phyloP scores from a whole-genome alignment of 2,329 filamentous ascomycete genomes.

The Trichoderma simmonsii region DNA sequence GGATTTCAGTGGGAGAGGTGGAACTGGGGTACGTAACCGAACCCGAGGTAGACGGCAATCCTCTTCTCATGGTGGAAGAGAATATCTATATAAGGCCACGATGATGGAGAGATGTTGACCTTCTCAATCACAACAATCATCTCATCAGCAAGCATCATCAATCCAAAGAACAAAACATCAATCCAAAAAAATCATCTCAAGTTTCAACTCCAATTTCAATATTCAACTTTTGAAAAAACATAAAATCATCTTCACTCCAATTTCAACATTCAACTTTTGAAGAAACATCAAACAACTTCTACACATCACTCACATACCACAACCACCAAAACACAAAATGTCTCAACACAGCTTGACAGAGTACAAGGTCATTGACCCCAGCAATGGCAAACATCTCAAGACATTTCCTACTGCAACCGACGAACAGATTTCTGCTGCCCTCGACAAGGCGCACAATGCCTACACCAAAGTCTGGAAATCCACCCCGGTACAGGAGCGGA shows the following conservation, averaged over 20 bases:
- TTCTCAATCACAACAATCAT: not conserved
- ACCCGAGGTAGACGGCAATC: not conserved
- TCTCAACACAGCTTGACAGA: not conserved
- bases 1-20: not conserved
- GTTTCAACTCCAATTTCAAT: not conserved
- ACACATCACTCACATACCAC: not conserved
- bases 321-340: not conserved
- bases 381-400: not conserved
- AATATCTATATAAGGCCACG: not conserved
- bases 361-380: not conserved
- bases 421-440: not conserved
- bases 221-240: not conserved
- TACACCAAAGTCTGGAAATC: constrained; percentile 2
- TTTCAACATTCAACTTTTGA: not conserved
- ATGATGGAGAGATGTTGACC: not conserved
- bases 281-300: not conserved
- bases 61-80: not conserved
- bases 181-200: not conserved
- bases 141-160: not conserved
- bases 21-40: not conserved
- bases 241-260: not conserved
- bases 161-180: not conserved
- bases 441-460: constrained; percentile 6
- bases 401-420: not conserved
- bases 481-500: not conserved